These are phyloP conservation scores for Fusarium protoensiforme DNA, from an alignment of 2,329 filamentous ascomycete species.

Conservation along the genomic window DNA sequence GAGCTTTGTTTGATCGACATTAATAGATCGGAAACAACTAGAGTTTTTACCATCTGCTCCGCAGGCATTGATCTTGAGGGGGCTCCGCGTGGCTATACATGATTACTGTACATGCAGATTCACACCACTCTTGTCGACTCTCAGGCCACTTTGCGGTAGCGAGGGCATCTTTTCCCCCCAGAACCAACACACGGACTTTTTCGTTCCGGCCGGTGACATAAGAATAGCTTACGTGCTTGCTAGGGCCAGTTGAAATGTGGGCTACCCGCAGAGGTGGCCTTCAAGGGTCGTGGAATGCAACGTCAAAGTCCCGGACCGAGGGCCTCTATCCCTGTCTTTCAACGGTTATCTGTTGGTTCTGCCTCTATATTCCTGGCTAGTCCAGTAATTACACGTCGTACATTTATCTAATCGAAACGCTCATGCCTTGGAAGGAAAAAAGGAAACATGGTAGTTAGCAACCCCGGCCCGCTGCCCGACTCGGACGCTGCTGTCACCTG, in stretches of 20 bases:
- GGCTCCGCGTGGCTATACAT: background rate
- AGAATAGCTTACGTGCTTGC: background rate
- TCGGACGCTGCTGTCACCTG: background rate
- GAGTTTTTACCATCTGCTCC: background rate
- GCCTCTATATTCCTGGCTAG: background rate
- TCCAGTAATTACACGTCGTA: constrained; percentile 2
- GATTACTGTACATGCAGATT: background rate
- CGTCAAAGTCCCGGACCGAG: constrained; percentile 1
- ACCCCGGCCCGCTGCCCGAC: background rate
- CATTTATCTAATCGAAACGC: constrained; percentile 2
- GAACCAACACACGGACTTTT: background rate
- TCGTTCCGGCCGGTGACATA: background rate
- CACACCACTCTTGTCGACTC: background rate
- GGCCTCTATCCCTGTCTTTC: background rate
- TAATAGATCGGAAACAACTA: background rate
- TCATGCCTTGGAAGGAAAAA: background rate
- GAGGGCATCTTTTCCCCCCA: background rate
- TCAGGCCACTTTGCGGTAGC: background rate
- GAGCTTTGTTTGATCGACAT: background rate
- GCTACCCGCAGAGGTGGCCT: background rate
- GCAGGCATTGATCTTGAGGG: background rate
- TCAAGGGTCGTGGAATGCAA: background rate
- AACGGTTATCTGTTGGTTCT: background rate
- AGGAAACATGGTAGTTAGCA: background rate
- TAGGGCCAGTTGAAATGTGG: background rate